These are phyloP conservation scores for Lycium ferocissimum DNA, from an alignment of 257 asterid genomes.

Conservation along the genomic window DNA sequence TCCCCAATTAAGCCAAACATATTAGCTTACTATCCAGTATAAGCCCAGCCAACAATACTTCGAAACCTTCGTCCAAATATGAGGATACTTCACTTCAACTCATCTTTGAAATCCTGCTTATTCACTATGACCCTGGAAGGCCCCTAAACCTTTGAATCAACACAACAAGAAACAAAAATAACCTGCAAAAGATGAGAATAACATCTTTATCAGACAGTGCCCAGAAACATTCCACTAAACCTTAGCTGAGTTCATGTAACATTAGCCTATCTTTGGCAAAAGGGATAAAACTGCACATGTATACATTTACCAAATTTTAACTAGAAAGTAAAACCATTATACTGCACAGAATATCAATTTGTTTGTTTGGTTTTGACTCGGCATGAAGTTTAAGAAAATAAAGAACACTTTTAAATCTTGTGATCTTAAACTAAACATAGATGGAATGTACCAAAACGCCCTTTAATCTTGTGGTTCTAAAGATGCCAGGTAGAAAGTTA, in stretches of 20 bases:
- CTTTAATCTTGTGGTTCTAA: too few relatives aligned
- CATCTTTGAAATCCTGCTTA: neutral
- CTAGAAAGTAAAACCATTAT: neutral
- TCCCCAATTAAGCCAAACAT: neutral
- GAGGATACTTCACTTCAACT: neutral
- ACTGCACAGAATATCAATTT: too few relatives aligned
- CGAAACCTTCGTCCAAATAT: neutral
- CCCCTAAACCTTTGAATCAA: neutral
- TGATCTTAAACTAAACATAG: too few relatives aligned
- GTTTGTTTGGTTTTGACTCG: too few relatives aligned
- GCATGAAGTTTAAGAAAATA: too few relatives aligned
- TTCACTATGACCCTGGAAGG: neutral
- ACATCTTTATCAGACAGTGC: neutral
- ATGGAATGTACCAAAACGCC: too few relatives aligned
- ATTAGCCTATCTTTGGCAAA: neutral
- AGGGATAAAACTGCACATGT: neutral
- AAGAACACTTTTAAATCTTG: too few relatives aligned
- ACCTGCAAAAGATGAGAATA: slow-evolving; percentile 18
- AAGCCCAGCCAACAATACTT: neutral
- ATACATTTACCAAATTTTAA: neutral
- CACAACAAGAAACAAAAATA: neutral
- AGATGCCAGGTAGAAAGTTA: too few relatives aligned
- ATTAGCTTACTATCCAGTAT: neutral
- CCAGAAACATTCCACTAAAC: slow-evolving; percentile 7
- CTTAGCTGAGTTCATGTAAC: neutral